Conservation (phyloP, 2,329 filamentous ascomycete species). For the Stagonosporopsis vannaccii region DNA sequence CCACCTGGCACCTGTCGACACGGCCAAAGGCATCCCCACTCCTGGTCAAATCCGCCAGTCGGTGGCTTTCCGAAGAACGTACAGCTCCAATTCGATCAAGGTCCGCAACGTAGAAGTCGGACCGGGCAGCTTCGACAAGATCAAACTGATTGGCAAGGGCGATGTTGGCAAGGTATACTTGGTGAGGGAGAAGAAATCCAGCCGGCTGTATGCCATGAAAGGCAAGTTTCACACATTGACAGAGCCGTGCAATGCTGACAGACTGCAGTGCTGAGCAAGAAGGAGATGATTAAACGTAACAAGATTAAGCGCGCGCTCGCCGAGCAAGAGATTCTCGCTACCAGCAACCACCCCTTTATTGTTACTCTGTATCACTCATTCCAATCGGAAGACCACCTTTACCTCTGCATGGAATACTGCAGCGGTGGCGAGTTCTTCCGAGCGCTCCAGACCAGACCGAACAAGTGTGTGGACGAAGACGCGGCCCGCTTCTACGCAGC, state of each 20-base stretch:
- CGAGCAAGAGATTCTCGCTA: conserved; percentile 97
- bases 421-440: conserved; percentile 98
- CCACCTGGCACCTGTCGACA: conserved; percentile 43
- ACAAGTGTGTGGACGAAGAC: conserved; percentile 96
- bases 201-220: conserved; percentile 96
- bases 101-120: conserved; percentile 96
- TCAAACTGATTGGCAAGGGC: conserved; percentile 98
- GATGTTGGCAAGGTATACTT: conserved; percentile 99
- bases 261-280: conserved; percentile 87
- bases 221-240: conserved; percentile 63
- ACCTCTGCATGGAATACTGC: conserved; percentile 99
- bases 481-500: conserved; percentile 97
- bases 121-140: conserved; percentile 97
- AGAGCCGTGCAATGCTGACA: conserved; percentile 34
- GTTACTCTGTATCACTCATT: conserved; percentile 99
- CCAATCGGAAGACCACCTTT: conserved; percentile 97
- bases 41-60: conserved; percentile 70
- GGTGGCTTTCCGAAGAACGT: conserved; percentile 87
- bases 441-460: conserved; percentile 92
- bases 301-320: conserved; percentile 99
- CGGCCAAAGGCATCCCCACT: conserved; percentile 65
- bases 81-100: conserved; percentile 99
- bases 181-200: conserved; percentile 97
- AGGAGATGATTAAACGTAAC: conserved; percentile 99
- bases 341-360: conserved; percentile 98